A percentile compares a stretch with the other conserved stretches of the same genome.
phyloP scores from a whole-genome alignment of 2,329 filamentous ascomycete species.

The Pseudopithomyces maydicus region DNA sequence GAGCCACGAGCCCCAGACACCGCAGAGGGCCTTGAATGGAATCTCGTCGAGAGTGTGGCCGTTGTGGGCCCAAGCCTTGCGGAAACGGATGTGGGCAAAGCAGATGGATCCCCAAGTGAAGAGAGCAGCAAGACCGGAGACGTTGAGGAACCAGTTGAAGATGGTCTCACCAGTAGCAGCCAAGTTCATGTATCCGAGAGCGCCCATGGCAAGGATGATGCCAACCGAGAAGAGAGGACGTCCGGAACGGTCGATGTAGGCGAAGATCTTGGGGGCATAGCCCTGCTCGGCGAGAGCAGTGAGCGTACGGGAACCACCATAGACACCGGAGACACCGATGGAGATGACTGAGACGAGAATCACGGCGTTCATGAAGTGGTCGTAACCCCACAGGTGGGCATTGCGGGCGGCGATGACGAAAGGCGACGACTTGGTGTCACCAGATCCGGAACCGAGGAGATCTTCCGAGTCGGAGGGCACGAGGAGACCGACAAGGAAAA shows the following conservation, averaged over 20 bases:
- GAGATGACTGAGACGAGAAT: conserved; percentile 66
- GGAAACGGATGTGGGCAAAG: conserved; percentile 90
- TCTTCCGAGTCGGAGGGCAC: conserved; percentile 38
- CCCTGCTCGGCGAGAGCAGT: conserved; percentile 58
- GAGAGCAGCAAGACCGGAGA: conserved; percentile 74
- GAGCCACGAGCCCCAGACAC: conserved; percentile 48
- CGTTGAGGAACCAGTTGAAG: conserved; percentile 76
- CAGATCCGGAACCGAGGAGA: conserved; percentile 42
- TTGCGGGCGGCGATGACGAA: conserved; percentile 70
- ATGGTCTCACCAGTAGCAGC: conserved; percentile 54
- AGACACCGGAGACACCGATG: conserved; percentile 64
- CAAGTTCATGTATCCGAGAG: conserved; percentile 72
- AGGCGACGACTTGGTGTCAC: conserved; percentile 58
- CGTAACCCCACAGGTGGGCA: conserved; percentile 64
- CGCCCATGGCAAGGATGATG: conserved; percentile 69
- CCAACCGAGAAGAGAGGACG: conserved; percentile 77
- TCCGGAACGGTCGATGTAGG: conserved; percentile 82
- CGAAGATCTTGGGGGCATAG: conserved; percentile 77
- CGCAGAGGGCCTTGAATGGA: conserved; percentile 49
- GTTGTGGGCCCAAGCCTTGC: conserved; percentile 53
- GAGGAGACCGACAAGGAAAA: conserved; percentile 52
- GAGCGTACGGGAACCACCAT: conserved; percentile 62
- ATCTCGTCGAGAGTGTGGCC: conserved; percentile 51
- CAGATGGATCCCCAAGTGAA: conserved; percentile 88
- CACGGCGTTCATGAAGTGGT: conserved; percentile 70